Conservation (phyloP, 768 basidiomycete species). For the Royoungia palumana region DNA sequence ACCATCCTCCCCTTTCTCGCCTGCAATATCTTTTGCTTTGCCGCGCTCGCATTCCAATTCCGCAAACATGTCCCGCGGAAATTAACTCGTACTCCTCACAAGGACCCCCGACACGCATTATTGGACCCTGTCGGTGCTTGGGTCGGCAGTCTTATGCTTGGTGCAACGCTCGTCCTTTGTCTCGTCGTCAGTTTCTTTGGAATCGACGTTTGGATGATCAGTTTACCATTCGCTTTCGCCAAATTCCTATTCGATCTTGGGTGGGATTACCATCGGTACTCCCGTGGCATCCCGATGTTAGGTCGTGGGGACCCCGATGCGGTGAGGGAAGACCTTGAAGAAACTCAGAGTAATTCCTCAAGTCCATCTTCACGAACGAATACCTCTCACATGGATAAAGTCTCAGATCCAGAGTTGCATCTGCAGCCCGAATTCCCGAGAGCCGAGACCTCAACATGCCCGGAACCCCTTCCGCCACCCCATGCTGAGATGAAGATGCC, state of each 20-base stretch:
- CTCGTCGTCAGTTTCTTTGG: slow-evolving; percentile 74
- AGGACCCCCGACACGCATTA: slow-evolving; percentile 59
- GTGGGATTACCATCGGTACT: slow-evolving; percentile 53
- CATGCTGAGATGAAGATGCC: background rate
- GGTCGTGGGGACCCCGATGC: slow-evolving; percentile 2
- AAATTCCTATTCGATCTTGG: slow-evolving; percentile 68
- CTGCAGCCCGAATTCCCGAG: background rate
- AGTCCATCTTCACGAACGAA: background rate
- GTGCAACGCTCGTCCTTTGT: slow-evolving; percentile 64
- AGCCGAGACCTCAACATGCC: background rate
- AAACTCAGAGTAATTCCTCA: background rate
- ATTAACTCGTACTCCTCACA: slow-evolving; percentile 35
- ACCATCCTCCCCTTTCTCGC: slow-evolving; percentile 78
- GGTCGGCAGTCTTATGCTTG: slow-evolving; percentile 67
- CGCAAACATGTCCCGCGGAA: slow-evolving; percentile 49
- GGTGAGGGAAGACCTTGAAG: background rate
- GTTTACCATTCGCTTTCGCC: slow-evolving; percentile 70
- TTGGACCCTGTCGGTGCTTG: slow-evolving; percentile 71
- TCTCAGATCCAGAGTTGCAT: background rate
- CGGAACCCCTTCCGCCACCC: background rate
- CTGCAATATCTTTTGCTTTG: slow-evolving; percentile 58
- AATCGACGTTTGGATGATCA: slow-evolving; percentile 82
- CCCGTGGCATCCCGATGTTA: slow-evolving; percentile 22
- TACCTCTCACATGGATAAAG: too few relatives aligned
- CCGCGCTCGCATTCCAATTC: slow-evolving; percentile 59